Base-by-base conservation (phyloP, 768 basidiomycete species). In the Lactarius vividus region DNA sequence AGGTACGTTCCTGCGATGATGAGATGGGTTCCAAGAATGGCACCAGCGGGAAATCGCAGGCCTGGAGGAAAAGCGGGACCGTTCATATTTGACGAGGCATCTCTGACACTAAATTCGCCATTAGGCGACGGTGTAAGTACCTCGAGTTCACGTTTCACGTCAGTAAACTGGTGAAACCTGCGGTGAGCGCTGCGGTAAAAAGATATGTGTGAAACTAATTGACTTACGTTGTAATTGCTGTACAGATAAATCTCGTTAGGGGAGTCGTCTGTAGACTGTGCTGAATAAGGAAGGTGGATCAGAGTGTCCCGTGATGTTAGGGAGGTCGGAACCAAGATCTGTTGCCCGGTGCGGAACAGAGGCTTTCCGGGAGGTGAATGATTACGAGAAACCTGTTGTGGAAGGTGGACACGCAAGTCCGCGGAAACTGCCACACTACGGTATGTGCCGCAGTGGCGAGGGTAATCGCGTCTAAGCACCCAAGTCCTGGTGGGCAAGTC, bases 1-100 rank as follows among this genome's bases (percentile, higher is more conserved):
- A 99, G 88, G 74, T 97, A 97, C 23, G 94, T 96, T 35, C 96
- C 96, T 10, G 94, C 94, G 60, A 98, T 88, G 75, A 99, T 90
- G 74, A 99, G 85, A 75, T 94, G 88, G 37, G 87, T 87, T 35
- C 96, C 97, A 8, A 97, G 79, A 67, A 98, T 88, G 37, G 94
- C 93, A 23, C 96, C 96, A 0, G 94, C 92, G 7, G 96, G 96
- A 79, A 99, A 99, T 10, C 96, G 89, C 53, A 98, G 85, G 15
- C 96, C 96, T 0, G 97, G 96, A 26, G 96, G 96, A 70, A 94
- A 90, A 1, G 89, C 84, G 15, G 85, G 79, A 23, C 91, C 92
- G 20, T 81, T 81, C 94, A 98, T 97, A 16, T 86, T 77, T 13
- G 84, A 74, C 8, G 96, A 96, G 39, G 88, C 85, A 73, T 96